These are phyloP conservation scores for Thuidium tamariscinum DNA, from an alignment of 225 moss, liverwort and hornwort genomes.

Conservation along the genomic window DNA sequence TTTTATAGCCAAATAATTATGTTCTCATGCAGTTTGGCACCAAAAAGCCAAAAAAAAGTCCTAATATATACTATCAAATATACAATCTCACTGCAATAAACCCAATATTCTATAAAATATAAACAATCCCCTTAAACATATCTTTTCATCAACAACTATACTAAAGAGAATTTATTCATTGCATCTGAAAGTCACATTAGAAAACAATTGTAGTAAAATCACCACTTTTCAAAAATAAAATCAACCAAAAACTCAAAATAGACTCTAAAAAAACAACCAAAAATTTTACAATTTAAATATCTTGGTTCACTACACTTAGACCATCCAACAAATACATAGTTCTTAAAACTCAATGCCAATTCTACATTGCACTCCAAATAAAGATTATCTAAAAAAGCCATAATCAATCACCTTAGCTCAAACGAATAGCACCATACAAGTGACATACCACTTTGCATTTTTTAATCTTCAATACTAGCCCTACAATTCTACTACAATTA, in stretches of 20 bases:
- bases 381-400: background rate
- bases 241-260: background rate
- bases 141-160: background rate
- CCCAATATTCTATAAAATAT: rapidly evolving
- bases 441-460: rapidly evolving
- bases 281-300: background rate
- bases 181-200: background rate
- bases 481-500: background rate
- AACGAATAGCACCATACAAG: rapidly evolving
- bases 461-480: background rate
- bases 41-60: too few relatives aligned
- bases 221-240: background rate
- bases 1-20: too few relatives aligned
- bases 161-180: background rate
- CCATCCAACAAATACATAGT: background rate
- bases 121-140: background rate
- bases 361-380: background rate
- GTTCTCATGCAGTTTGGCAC: too few relatives aligned
- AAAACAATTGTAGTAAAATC: background rate
- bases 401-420: background rate
- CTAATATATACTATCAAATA: too few relatives aligned
- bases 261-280: background rate
- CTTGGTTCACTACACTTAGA: background rate
- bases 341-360: background rate
- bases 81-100: rapidly evolving